Base-by-base conservation (phyloP, 2,329 filamentous ascomycete genomes). In the Neofusicoccum kwambonambiense region DNA sequence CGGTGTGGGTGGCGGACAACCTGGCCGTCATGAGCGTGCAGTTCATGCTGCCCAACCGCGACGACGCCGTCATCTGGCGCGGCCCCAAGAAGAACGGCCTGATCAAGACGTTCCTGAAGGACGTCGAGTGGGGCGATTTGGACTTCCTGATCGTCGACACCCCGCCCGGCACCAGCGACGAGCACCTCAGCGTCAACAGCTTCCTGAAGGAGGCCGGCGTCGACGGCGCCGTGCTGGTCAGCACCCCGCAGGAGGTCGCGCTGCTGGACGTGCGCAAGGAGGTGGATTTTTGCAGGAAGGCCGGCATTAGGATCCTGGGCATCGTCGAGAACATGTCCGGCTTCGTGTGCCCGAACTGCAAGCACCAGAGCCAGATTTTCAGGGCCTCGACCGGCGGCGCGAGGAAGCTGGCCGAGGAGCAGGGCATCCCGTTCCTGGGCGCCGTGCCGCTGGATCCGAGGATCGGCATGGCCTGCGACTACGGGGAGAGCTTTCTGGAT, bases 1-100 rank as follows among this genome's bases (percentile, higher is more conserved):
- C 95, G 0, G 94, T 98, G 13, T 98, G 93, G 91, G 93, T 97
- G 15, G 86, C 89, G 71, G 95, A 98, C 71, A 99, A 98, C 72
- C 82, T 99, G 3, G 91, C 90, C 1, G 92, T 97, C 58, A 98
- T 99, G 94, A 95, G 90, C 73, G 92, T 99, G 69, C 95, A 99
- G 78, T 99, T 99, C 76, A 96, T 99, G 92, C 83, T 99, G 51
- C 95, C 95, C 0, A 92, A 92, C 72, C 86, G 91, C 52, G 94
- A 99, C 77, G 93, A 97, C 74, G 95, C 95, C 3, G 89, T 99
- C 45, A 99, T 99, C 70, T 99, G 95, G 95, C 87, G 95, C 58
- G 95, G 95, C 0, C 90, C 95, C 2, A 99, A 99, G 86, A 99
- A 99, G 85, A 99, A 98, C 73, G 95, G 95, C 0, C 80, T 99